Evolutionary conservation across 2,329 filamentous ascomycete genomes (phyloP), one percentile per base, ranked within the genome.

Genomic region (Pestalotiopsis sp.): DNA sequence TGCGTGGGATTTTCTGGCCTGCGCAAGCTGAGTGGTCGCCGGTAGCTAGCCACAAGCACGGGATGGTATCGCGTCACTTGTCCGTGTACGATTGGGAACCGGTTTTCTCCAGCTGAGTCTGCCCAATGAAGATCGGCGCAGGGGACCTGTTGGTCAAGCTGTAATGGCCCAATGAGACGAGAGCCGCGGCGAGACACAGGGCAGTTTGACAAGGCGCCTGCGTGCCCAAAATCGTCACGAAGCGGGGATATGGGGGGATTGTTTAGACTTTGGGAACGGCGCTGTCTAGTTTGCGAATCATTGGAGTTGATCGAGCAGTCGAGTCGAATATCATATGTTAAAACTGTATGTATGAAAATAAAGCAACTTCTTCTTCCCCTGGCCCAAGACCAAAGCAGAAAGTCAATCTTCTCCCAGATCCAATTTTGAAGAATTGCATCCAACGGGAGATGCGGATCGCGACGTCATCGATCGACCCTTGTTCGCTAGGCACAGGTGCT

Each of bases 51-150:
- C 2, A 36, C 31, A 39, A 3, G 59, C 9, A 36, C 31, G 36
- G 59, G 59, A 20, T 14, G 59, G 59, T 62, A 62, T 62, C 59
- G 38, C 59, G 59, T 62, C 59, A 62, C 59, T 59, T 59, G 57
- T 17, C 57, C 11, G 57, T 27, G 23, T 27, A 59, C 57, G 27
- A 62, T 36, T 38, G 31, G 45, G 59, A 62, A 62, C 59, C 59
- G 59, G 59, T 62, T 62, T 62, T 62, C 59, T 38, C 13, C 17
- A 36, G 59, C n/a, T 59, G 25, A 62, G 36, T 20, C 31, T 20
- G 31, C 36, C 59, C 59, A 62, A 62, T 62, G 59, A 62, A 62
- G 59, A 62, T 62, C 27, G 59, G n/a, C 27, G 59, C 31, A 39
- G 59, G 59, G 59, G 12, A 62, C 17, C 36, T 36, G 14, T 62